A percentile compares a stretch with the other conserved stretches of the same genome.
Conservation (phyloP, 2,329 filamentous ascomycete species). For the Aspergillus piperis region DNA sequence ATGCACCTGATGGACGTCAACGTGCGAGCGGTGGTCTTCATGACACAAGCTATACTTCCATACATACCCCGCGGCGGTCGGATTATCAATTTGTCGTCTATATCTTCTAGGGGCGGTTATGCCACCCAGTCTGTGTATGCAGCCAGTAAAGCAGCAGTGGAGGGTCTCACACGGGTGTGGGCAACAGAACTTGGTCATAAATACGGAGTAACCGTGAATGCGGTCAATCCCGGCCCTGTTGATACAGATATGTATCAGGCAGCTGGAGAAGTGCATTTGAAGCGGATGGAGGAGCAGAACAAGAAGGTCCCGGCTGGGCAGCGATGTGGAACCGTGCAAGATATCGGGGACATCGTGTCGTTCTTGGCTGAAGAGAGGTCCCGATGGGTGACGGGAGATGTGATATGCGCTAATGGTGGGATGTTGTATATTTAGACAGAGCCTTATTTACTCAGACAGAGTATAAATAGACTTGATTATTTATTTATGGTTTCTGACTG, state of each 20-base stretch:
- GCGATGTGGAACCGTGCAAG: constrained; percentile 15
- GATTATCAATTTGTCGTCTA: constrained; percentile 26
- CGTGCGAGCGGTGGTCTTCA: constrained; percentile 24
- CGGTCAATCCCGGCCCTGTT: constrained; percentile 32
- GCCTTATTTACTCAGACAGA: neutral
- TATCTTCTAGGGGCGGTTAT: constrained; percentile 20
- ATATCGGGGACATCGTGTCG: constrained; percentile 23
- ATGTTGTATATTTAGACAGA: constrained; percentile 16
- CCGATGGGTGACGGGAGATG: constrained; percentile 26
- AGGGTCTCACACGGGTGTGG: constrained; percentile 65
- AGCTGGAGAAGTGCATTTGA: constrained; percentile 16
- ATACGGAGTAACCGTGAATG: constrained; percentile 35
- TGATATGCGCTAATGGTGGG: constrained; percentile 24
- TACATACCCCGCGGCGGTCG: constrained; percentile 16
- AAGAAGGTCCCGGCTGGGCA: constrained; percentile 22
- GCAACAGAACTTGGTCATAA: constrained; percentile 36
- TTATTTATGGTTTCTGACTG: too few species aligned
- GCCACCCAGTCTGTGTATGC: constrained; percentile 57
- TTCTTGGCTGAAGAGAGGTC: constrained; percentile 21
- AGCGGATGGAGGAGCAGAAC: constrained; percentile 20
- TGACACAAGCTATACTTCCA: constrained; percentile 23
- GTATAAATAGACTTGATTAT: neutral
- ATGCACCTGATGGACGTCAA: constrained; percentile 20
- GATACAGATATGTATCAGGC: constrained; percentile 26
- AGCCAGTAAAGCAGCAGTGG: constrained; percentile 63